Evolutionary conservation across 1,284 basidiomycete species (phyloP), one percentile per base, ranked within the genome.

Genomic region (Paramarasmius palmivorus): DNA sequence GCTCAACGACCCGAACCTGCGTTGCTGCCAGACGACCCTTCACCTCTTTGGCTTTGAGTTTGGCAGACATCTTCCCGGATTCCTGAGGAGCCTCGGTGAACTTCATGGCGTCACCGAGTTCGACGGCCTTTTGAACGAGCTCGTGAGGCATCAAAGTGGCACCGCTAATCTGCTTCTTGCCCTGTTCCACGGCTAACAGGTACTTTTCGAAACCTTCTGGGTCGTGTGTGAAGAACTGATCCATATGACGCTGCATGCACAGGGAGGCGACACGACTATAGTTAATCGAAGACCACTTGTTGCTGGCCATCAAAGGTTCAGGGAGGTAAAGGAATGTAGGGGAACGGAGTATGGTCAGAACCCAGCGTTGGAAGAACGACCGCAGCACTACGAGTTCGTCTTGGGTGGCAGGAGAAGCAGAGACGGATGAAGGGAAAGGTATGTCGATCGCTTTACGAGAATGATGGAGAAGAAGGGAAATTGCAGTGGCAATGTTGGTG

Each of bases 401-500:
- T 2, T 52, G 47, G 6, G 61, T 29, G 2, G 34, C 20, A 15
- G 32, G 19, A 20, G 49, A 42, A 14, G 41, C 25, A 20, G 42
- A 14, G 20, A 61, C 52, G 3, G 66, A 59, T 5, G 34, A 37
- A 25, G 57, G 55, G 34, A 65, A 42, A 2, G 56, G 51, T n/a
- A 53, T 50, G 2, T 60, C 48, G 9, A 60, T 41, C 14, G 12
- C 59, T 47, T 36, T 29, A 65, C 61, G 25, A 75, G 58, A 17
- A 61, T 55, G n/a, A 56, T 76, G 76, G 17, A 90, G 72, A 41
- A 83, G 73, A 8, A 78, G 68, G 8, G 75, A 71, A 46, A 90
- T 78, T 14, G 85, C 84, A 0, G 86, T 82, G 2, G 82, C 67
- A 55, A 90, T 80, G 62, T 84, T 83, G 2, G 84, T 84, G 52